phyloP scores from a whole-genome alignment of 2,329 filamentous ascomycete genomes.

The Fusarium nodosum region DNA sequence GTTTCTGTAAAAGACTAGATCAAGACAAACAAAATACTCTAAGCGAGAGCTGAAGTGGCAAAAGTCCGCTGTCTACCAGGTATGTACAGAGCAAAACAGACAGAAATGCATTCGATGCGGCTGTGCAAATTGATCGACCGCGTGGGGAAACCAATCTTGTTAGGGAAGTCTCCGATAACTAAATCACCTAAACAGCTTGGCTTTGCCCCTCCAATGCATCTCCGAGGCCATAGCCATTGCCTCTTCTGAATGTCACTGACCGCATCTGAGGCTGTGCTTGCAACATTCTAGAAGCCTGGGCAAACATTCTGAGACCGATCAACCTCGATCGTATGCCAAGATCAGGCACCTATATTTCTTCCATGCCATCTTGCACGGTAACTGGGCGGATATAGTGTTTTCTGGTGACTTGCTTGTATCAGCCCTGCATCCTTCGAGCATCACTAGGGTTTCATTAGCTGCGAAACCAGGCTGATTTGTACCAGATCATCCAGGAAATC shows the following conservation, averaged over 20 bases:
- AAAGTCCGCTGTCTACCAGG: background rate
- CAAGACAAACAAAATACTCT: background rate
- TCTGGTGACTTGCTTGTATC: background rate
- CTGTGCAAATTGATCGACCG: conserved; percentile 2
- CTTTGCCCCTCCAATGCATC: background rate
- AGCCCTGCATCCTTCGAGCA: background rate
- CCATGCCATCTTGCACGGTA: background rate
- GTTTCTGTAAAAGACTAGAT: background rate
- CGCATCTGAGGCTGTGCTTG: background rate
- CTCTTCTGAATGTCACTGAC: background rate
- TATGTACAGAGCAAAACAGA: too few relatives aligned
- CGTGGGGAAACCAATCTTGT: conserved; percentile 7
- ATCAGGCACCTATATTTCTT: background rate
- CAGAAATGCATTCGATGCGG: background rate
- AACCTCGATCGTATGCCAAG: background rate
- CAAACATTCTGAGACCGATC: background rate
- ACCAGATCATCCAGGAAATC: background rate
- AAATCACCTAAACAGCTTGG: background rate
- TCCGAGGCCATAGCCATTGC: background rate
- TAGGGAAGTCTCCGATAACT: conserved; percentile 2
- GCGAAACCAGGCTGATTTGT: background rate
- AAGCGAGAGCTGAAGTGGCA: background rate
- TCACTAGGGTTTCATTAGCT: conserved; percentile 6
- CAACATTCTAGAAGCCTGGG: background rate
- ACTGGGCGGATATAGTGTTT: background rate